Conservation (phyloP, 2,329 filamentous ascomycete genomes). For the Akanthomyces dipterigenus region DNA sequence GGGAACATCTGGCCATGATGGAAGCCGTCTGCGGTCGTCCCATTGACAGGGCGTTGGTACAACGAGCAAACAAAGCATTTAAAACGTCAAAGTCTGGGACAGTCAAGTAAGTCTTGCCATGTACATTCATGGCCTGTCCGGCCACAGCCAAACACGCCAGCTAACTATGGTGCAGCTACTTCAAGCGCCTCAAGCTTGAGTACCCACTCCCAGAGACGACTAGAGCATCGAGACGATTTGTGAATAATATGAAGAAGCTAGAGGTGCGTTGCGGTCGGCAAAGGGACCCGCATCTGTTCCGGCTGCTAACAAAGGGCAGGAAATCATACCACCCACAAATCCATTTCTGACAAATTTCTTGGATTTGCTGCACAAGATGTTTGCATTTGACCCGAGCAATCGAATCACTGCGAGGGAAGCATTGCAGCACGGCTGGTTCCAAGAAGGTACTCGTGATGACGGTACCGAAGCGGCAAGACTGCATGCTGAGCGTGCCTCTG, state of each 20-base stretch:
- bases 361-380: constrained; percentile 53
- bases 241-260: constrained; percentile 10
- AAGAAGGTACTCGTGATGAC: constrained; percentile 38
- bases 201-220: constrained; percentile 7
- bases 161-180: constrained; percentile 1
- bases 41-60: constrained; percentile 32
- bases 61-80: constrained; percentile 7
- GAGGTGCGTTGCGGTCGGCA: background rate
- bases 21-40: constrained; percentile 56
- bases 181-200: constrained; percentile 10
- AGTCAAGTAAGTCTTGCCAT: constrained; percentile 1
- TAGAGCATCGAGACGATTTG: constrained; percentile 7
- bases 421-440: constrained; percentile 55
- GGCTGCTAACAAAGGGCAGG: background rate
- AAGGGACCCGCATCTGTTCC: too few relatives aligned
- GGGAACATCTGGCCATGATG: constrained; percentile 72
- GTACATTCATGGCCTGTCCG: background rate
- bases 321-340: constrained; percentile 50
- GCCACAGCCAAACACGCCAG: background rate
- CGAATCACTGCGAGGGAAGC: constrained; percentile 56
- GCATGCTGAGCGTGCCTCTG: constrained; percentile 1
- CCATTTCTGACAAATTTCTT: constrained; percentile 49
- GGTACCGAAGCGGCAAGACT: constrained; percentile 12
- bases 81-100: constrained; percentile 5
- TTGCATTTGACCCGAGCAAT: constrained; percentile 52